These are phyloP conservation scores for Aspergillus mulundensis DNA, from an alignment of 495 filamentous ascomycete genomes.

Conservation along the genomic window DNA sequence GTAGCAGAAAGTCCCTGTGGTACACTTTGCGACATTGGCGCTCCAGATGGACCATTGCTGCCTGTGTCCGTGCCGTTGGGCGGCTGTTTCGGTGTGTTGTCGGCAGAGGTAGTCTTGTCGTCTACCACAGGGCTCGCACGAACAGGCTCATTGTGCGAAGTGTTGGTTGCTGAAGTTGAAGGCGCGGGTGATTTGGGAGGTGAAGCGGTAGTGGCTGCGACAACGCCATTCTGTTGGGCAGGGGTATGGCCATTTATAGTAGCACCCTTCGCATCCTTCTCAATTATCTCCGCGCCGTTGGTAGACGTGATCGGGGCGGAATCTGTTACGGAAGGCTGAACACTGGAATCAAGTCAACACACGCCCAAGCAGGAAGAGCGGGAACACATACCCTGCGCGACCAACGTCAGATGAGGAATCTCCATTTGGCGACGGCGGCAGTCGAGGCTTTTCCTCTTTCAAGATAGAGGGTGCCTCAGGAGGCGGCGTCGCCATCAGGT, in stretches of 20 bases:
- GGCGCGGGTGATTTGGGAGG: conserved; percentile 33
- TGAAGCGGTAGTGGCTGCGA: conserved; percentile 27
- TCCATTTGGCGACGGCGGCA: conserved; percentile 40
- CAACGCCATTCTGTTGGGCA: conserved; percentile 28
- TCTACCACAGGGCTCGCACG: conserved; percentile 13
- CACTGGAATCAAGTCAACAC: conserved; percentile 20
- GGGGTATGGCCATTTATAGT: conserved; percentile 31
- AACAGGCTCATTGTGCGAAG: conserved; percentile 14
- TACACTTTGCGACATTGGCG: conserved; percentile 15
- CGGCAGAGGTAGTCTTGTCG: conserved; percentile 2
- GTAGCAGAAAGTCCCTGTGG: conserved; percentile 6
- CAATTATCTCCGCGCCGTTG: conserved; percentile 13
- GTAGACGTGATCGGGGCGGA: conserved; percentile 17
- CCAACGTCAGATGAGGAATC: conserved; percentile 28
- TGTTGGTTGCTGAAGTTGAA: conserved; percentile 8
- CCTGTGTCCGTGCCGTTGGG: conserved; percentile 10
- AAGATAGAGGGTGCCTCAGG: conserved; percentile 37
- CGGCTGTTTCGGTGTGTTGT: not conserved
- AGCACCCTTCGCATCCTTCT: conserved; percentile 14
- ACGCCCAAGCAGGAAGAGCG: not conserved
- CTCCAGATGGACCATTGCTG: conserved; percentile 17
- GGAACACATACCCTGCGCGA: conserved; percentile 28
- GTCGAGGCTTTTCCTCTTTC: conserved; percentile 47
- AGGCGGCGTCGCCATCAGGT: conserved; percentile 47
- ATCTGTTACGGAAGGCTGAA: conserved; percentile 18